A percentile compares a stretch with the other conserved stretches of the same genome.
Evolutionary conservation across 2,329 filamentous ascomycete species (phyloP).

Genomic region (Biscogniauxia sp.): DNA sequence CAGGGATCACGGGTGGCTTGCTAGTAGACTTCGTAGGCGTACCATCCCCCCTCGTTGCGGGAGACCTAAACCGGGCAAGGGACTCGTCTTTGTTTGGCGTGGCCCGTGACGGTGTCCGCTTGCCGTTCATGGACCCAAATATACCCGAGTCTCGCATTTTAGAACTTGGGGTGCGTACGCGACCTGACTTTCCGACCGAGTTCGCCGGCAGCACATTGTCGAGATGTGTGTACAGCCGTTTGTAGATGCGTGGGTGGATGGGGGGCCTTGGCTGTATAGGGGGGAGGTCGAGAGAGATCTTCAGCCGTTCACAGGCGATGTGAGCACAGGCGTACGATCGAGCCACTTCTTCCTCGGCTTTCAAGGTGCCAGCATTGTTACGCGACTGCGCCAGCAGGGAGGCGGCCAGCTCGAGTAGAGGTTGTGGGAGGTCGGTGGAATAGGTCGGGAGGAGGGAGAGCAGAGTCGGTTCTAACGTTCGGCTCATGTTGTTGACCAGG

Average conservation of each 20-base stretch:
- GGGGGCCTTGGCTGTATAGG: conserved; percentile 73
- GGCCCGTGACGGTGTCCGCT: conserved; percentile 38
- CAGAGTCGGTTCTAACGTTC: conserved; percentile 70
- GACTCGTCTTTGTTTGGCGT: conserved; percentile 48
- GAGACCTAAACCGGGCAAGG: conserved; percentile 43
- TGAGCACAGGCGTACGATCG: conserved; percentile 81
- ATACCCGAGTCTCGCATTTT: conserved; percentile 36
- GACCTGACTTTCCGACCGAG: conserved; percentile 21
- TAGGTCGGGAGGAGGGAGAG: conserved; percentile 72
- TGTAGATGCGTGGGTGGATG: conserved; percentile 77
- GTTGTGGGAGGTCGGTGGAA: conserved; percentile 62
- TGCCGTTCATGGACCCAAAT: conserved; percentile 29
- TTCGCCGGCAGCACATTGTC: conserved; percentile 62
- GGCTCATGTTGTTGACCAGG: conserved; percentile 59
- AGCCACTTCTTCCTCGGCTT: conserved; percentile 84
- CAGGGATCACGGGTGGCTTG: conserved; percentile 26
- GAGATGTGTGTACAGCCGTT: conserved; percentile 77
- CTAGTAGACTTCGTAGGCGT: conserved; percentile 44
- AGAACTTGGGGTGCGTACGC: conserved; percentile 33
- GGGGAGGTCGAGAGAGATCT: conserved; percentile 73
- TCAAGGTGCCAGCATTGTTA: conserved; percentile 72
- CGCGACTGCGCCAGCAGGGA: conserved; percentile 80
- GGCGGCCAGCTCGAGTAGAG: conserved; percentile 68
- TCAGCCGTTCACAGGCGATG: conserved; percentile 83
- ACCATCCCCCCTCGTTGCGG: conserved; percentile 36